Percentiles rank a stretch among this genome's conserved stretches.
Evolutionary conservation across 1,284 basidiomycete species (phyloP).

Genomic region (Sporisorium scitamineum): DNA sequence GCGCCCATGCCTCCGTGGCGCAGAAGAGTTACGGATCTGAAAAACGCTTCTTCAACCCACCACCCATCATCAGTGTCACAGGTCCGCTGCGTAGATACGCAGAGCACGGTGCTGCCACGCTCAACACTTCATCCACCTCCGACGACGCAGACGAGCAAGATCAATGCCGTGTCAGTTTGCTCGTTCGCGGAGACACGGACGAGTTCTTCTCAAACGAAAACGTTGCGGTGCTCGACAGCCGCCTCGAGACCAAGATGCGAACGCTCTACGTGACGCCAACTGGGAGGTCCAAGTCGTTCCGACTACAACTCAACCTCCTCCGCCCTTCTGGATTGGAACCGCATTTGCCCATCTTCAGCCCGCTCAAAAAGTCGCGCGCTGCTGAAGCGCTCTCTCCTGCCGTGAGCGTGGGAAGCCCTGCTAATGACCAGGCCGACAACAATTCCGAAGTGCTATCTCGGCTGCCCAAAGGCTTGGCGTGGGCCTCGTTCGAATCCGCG

Average conservation of each 20-base stretch:
- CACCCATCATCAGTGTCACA: slow-evolving; percentile 86
- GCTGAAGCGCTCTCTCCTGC: slow-evolving; percentile 33
- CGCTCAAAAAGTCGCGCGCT: slow-evolving; percentile 40
- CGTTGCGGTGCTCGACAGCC: slow-evolving; percentile 71
- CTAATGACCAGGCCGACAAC: slow-evolving; percentile 15
- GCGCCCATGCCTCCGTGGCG: slow-evolving; percentile 86
- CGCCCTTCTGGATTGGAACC: slow-evolving; percentile 40
- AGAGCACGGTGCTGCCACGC: slow-evolving; percentile 42
- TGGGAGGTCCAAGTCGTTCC: slow-evolving; percentile 88
- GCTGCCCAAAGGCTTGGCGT: slow-evolving; percentile 68
- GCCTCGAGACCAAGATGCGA: slow-evolving; percentile 84
- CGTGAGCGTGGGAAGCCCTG: slow-evolving; percentile 25
- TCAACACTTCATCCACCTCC: slow-evolving; percentile 25
- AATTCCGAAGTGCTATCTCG: slow-evolving; percentile 37
- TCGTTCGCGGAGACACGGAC: slow-evolving; percentile 83
- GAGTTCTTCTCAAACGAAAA: slow-evolving; percentile 73
- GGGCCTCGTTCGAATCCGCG: slow-evolving; percentile 90
- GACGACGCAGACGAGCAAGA: slow-evolving; percentile 45
- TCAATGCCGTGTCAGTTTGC: slow-evolving; percentile 76
- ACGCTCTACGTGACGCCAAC: slow-evolving; percentile 88
- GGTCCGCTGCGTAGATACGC: slow-evolving; percentile 73
- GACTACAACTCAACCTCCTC: slow-evolving; percentile 76
- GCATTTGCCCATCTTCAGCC: slow-evolving; percentile 46
- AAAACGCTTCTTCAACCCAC: slow-evolving; percentile 89
- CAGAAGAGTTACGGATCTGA: slow-evolving; percentile 93